phyloP scores from a whole-genome alignment of 768 basidiomycete genomes.

The Auricularia auricula-judae region DNA sequence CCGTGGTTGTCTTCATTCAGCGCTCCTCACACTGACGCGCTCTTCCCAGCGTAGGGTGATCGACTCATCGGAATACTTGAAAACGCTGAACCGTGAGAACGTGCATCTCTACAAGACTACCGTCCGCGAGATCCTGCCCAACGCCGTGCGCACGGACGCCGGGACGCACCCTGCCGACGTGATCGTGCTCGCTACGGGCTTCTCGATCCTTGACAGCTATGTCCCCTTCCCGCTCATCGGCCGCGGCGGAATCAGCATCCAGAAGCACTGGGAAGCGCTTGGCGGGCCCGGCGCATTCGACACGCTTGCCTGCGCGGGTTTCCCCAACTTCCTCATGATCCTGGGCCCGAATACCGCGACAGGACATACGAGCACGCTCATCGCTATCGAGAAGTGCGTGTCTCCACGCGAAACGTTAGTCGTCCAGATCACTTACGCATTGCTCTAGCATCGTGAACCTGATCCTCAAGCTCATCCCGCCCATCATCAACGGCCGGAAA shows the following conservation, averaged over 20 bases:
- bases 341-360: constrained; percentile 15
- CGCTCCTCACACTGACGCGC: too few species aligned
- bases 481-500: background rate
- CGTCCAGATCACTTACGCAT: too few species aligned
- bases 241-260: constrained; percentile 9
- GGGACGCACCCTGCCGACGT: constrained; percentile 12
- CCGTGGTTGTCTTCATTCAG: too few species aligned
- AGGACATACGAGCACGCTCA: constrained; percentile 14
- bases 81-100: constrained; percentile 9
- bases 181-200: constrained; percentile 13
- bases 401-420: too few species aligned
- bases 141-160: constrained; percentile 8
- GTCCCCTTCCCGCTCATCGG: constrained; percentile 12
- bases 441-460: background rate
- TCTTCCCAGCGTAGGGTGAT: constrained; percentile 12
- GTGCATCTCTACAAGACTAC: constrained; percentile 6
- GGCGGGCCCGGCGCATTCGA: constrained; percentile 10
- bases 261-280: constrained; percentile 6
- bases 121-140: constrained; percentile 7
- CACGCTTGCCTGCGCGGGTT: constrained; percentile 2
- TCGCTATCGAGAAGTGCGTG: constrained; percentile 8
- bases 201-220: background rate
- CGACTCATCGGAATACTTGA: constrained; percentile 11
- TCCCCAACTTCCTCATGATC: constrained; percentile 11
- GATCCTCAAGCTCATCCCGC: background rate